Percentiles rank a stretch among this genome's conserved stretches.
Conservation (phyloP, 192 early-diverging fungal genomes). For the Coemansia sp. region DNA sequence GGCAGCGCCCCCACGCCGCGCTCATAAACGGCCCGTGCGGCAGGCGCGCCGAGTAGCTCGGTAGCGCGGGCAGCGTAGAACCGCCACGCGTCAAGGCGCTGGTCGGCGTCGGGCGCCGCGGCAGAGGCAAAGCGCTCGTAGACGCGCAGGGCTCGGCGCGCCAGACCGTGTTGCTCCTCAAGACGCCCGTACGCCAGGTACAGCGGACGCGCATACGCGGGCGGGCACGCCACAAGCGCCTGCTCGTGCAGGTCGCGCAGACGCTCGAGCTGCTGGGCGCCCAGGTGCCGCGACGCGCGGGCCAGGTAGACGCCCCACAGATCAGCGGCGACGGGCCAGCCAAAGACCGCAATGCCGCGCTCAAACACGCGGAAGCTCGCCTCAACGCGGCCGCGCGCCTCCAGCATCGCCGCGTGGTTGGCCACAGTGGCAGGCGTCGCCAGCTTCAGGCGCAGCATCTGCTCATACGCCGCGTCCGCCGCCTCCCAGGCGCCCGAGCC, state of each 20-base stretch:
- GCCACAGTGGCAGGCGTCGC: conserved; percentile 95
- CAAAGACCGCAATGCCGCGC: conserved; percentile 93
- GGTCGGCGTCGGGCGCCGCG: conserved; percentile 42
- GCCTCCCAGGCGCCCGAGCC: conserved; percentile 77
- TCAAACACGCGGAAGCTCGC: conserved; percentile 96
- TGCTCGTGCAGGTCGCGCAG: conserved; percentile 94
- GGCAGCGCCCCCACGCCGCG: conserved; percentile 84
- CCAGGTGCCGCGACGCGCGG: conserved; percentile 82
- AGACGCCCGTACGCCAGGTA: conserved; percentile 88
- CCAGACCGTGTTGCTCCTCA: conserved; percentile 89
- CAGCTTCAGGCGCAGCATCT: conserved; percentile 88
- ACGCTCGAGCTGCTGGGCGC: conserved; percentile 83
- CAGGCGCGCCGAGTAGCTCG: conserved; percentile 79
- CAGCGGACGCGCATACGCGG: conserved; percentile 79
- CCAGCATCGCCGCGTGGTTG: conserved; percentile 88
- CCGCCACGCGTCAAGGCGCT: conserved; percentile 78
- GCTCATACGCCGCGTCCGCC: conserved; percentile 82
- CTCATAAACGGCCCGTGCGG: conserved; percentile 88
- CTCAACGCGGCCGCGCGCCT: conserved; percentile 88
- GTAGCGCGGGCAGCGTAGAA: conserved; percentile 90
- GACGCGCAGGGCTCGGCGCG: conserved; percentile 88
- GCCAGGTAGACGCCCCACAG: conserved; percentile 95
- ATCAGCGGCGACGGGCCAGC: conserved; percentile 94
- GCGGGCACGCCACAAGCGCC: conserved; percentile 79
- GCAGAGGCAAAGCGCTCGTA: conserved; percentile 92